Conservation (phyloP, 2,329 filamentous ascomycete genomes). For the Aspergillus fructus region DNA sequence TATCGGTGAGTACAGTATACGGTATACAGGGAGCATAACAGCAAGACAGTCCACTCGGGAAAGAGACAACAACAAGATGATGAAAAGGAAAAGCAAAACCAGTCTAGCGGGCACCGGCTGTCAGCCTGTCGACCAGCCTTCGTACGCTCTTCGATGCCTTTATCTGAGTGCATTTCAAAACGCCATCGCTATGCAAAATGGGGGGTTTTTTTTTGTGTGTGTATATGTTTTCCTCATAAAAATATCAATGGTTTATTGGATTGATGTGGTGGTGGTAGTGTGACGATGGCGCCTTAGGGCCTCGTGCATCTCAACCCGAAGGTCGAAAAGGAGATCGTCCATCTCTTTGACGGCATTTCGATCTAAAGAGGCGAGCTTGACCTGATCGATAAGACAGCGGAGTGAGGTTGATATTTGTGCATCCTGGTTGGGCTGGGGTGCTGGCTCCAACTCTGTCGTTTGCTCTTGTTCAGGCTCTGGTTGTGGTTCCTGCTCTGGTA, state of each 20-base stretch:
- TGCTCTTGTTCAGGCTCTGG: not conserved
- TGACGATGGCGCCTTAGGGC: slow-evolving; percentile 57
- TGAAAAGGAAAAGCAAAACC: not conserved
- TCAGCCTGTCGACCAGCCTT: not conserved
- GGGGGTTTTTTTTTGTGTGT: not conserved
- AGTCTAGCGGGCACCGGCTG: not conserved
- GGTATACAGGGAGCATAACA: not conserved
- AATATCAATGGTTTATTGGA: not conserved
- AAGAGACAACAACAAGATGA: not conserved
- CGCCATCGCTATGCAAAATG: slow-evolving; percentile 38
- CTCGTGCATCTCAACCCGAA: slow-evolving; percentile 70
- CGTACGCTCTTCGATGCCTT: not conserved
- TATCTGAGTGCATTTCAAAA: slow-evolving; percentile 21
- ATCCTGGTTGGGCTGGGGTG: slow-evolving; percentile 1
- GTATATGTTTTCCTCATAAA: not conserved
- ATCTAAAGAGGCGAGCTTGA: slow-evolving; percentile 61
- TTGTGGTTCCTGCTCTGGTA: not conserved
- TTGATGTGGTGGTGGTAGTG: not conserved
- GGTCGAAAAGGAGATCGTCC: slow-evolving; percentile 77
- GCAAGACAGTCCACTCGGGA: not conserved
- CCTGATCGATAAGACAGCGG: slow-evolving; percentile 57
- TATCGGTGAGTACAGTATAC: not conserved
- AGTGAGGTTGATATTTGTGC: slow-evolving; percentile 54
- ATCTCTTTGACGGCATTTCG: slow-evolving; percentile 67
- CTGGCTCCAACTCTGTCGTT: not conserved